phyloP scores from a whole-genome alignment of 805 yeast genomes.

The Candida sithepensis region DNA sequence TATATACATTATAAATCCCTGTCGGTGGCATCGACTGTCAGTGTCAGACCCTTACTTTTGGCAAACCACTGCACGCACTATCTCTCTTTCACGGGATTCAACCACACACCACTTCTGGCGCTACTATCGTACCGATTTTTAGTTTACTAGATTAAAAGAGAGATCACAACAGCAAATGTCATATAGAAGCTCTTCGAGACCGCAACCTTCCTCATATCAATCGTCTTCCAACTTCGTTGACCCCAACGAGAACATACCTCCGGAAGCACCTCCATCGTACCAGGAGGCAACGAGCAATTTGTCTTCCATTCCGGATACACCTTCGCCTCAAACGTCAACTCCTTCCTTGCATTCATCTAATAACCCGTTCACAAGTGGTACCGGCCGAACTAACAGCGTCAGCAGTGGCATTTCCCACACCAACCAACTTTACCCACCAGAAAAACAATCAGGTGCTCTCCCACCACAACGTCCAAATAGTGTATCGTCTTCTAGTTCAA shows the following conservation, averaged over 20 bases:
- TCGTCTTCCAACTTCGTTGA: neutral
- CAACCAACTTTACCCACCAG: neutral
- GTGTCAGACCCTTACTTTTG: no score
- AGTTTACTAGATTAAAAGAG: no score
- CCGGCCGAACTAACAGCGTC: neutral
- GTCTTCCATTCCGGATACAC: conserved; percentile 34
- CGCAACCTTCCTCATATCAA: neutral
- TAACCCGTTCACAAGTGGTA: neutral
- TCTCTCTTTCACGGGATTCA: no score
- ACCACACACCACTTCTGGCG: no score
- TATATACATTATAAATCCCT: no score
- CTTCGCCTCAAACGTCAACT: conserved; percentile 23
- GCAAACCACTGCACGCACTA: no score
- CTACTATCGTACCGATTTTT: no score
- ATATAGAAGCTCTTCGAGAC: neutral
- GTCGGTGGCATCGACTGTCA: no score
- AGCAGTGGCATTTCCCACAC: neutral
- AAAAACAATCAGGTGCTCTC: neutral
- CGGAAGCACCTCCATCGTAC: conserved; percentile 13
- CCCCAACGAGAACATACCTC: conserved; percentile 6
- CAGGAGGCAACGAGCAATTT: conserved; percentile 10
- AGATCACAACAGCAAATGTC: no score
- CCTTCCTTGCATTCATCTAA: neutral
- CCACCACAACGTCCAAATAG: conserved; percentile 3
- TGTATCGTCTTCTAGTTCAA: neutral